Evolutionary conservation across 73 alveolate species (phyloP), one percentile per base, ranked within the genome.

Genomic region (Paraurostyla sp.): DNA sequence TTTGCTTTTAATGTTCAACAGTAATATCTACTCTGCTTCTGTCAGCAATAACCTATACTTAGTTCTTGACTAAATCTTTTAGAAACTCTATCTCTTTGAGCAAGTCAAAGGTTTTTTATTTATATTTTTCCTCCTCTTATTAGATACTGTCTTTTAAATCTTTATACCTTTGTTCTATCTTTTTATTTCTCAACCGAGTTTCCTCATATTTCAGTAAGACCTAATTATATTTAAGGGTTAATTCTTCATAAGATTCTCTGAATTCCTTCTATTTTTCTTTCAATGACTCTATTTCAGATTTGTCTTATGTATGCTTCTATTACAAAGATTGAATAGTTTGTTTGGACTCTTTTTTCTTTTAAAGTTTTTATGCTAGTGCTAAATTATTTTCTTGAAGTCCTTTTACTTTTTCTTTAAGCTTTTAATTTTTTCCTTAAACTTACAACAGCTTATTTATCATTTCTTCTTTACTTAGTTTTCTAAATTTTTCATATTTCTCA

Each of bases 331-430:
- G 9, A 38, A 38, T 38, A 29, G 9, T 60, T 9, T 7, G 9
- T 3, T 45, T 13, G 23, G 22, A 29, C 25, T 60, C 78, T 27
- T 38, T 65, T 38, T 65, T 65, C 41, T 35, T 33, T 11, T 65
- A 65, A 38, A 65, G 82, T 38, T 65, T 65, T 65, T 65, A 65
- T 9, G 82, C 82, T 38, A 65, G 23, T 13, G 56, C 56, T 13
- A 38, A 38, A 40, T 65, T 65, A 38, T 65, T 65, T 38, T 65
- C 82, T 7, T 22, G 23, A 1, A 65, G 42, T 1, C 58, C 7
- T 22, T 65, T 65, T 13, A 65, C 82, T 65, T 65, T 38, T 6
- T 65, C 82, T 1, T 33, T 38, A 1, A 65, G 32, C 25, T 65
- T 65, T 36, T 25, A 65, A 6, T 32, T 65, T 65, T 65, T 65